phyloP scores from a whole-genome alignment of 306 rosid genomes.

The Pyrus communis region DNA sequence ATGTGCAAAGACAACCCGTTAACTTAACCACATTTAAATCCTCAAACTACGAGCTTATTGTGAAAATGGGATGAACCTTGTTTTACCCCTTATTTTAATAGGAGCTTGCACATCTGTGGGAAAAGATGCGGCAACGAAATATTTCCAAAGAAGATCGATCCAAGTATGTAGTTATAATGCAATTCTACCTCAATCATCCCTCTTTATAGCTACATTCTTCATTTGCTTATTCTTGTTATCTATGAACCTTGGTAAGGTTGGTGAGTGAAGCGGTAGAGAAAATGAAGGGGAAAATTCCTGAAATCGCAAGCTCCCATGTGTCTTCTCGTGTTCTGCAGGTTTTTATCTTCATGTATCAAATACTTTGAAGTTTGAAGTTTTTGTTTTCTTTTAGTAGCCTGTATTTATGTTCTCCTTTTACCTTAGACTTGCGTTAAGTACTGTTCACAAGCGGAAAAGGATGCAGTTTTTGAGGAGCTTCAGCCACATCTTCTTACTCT shows the following conservation, averaged over 20 bases:
- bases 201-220: background rate
- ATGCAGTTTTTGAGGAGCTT: conserved; percentile 80
- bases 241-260: conserved; percentile 34
- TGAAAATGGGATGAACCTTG: conserved; percentile 9
- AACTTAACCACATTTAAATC: background rate
- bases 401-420: conserved; percentile 16
- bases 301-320: conserved; percentile 84
- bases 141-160: conserved; percentile 74
- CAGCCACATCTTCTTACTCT: conserved; percentile 74
- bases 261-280: conserved; percentile 71
- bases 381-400: background rate
- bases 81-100: conserved; percentile 12
- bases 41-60: background rate
- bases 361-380: background rate
- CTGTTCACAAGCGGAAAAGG: conserved; percentile 73
- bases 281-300: conserved; percentile 94
- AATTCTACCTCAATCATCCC: background rate
- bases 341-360: background rate
- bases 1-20: background rate
- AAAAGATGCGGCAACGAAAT: conserved; percentile 78
- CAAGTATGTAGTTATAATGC: conserved; percentile 41
- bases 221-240: background rate
- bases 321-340: conserved; percentile 97
- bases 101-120: conserved; percentile 93
- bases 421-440: conserved; percentile 78